A percentile compares a stretch with the other conserved stretches of the same genome.
Evolutionary conservation across 768 basidiomycete genomes (phyloP).

Genomic region (Daedaleopsis nitida): DNA sequence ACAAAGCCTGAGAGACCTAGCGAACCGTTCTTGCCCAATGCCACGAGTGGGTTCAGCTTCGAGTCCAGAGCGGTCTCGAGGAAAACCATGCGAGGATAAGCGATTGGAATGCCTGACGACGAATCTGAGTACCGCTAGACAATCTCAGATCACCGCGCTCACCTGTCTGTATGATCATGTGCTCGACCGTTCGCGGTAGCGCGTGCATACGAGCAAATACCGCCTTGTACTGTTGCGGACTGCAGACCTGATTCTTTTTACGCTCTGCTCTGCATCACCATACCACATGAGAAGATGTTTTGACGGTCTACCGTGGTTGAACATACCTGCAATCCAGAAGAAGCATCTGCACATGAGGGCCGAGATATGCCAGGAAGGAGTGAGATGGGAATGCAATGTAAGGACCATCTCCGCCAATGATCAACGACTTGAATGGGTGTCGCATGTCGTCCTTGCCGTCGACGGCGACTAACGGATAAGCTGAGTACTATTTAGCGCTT

Average conservation of each 20-base stretch:
- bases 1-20: conserved; percentile 77
- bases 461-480: conserved; percentile 50
- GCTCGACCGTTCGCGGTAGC: conserved; percentile 71
- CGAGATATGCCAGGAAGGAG: conserved; percentile 78
- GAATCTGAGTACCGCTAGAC: not conserved
- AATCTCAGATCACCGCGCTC: not conserved
- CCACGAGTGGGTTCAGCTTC: conserved; percentile 82
- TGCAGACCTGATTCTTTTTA: conserved; percentile 79
- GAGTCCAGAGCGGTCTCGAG: conserved; percentile 77
- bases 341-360: conserved; percentile 74
- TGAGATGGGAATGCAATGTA: conserved; percentile 83
- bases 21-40: conserved; percentile 67
- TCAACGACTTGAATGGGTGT: conserved; percentile 69
- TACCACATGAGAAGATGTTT: not conserved
- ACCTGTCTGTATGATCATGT: conserved; percentile 85
- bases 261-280: conserved; percentile 70
- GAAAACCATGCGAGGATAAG: conserved; percentile 94
- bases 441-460: conserved; percentile 74
- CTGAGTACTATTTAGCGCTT: conserved; percentile 2
- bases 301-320: not conserved
- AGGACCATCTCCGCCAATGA: conserved; percentile 76
- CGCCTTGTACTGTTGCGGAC: conserved; percentile 67
- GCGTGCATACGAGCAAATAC: conserved; percentile 63
- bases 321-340: conserved; percentile 81
- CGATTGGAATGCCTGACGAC: conserved; percentile 68